These are phyloP conservation scores for Arabis hirsuta DNA, from an alignment of 345 rosid species.

Conservation along the genomic window DNA sequence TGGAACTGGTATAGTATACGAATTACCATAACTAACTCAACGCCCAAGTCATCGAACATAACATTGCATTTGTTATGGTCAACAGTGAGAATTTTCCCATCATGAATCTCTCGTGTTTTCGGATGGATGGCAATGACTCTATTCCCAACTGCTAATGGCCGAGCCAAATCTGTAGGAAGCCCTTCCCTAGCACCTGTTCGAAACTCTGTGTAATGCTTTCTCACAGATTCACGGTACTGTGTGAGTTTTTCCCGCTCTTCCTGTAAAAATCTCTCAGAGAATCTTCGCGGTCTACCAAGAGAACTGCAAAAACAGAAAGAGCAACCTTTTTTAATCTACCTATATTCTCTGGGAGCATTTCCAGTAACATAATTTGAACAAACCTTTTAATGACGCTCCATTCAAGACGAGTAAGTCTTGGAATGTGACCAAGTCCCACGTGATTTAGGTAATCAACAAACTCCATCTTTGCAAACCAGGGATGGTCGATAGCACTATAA, in stretches of 20 bases:
- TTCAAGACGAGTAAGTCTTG: constrained; percentile 91
- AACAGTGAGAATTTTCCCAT: constrained; percentile 89
- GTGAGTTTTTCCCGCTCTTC: constrained; percentile 90
- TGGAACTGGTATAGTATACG: constrained; percentile 12
- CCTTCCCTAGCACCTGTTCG: constrained; percentile 82
- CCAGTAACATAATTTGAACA: constrained; percentile 18
- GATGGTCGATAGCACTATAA: constrained; percentile 91
- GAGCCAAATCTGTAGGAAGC: constrained; percentile 90
- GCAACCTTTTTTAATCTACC: constrained; percentile 11
- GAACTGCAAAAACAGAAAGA: constrained; percentile 62
- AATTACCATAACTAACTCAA: constrained; percentile 87
- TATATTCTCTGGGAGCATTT: constrained; percentile 14
- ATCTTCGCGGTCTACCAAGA: constrained; percentile 96
- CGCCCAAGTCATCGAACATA: constrained; percentile 86
- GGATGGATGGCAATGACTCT: constrained; percentile 87
- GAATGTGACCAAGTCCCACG: constrained; percentile 93
- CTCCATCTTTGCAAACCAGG: constrained; percentile 98
- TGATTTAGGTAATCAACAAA: constrained; percentile 92
- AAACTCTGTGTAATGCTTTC: constrained; percentile 82
- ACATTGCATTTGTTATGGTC: constrained; percentile 81
- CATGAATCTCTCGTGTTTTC: constrained; percentile 79
- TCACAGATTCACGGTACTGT: constrained; percentile 87
- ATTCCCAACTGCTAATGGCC: constrained; percentile 90
- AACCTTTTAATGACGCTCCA: constrained; percentile 99
- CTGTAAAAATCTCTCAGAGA: constrained; percentile 76